Base-by-base conservation (phyloP, 768 basidiomycete genomes). In the Filobasidium wieringae region DNA sequence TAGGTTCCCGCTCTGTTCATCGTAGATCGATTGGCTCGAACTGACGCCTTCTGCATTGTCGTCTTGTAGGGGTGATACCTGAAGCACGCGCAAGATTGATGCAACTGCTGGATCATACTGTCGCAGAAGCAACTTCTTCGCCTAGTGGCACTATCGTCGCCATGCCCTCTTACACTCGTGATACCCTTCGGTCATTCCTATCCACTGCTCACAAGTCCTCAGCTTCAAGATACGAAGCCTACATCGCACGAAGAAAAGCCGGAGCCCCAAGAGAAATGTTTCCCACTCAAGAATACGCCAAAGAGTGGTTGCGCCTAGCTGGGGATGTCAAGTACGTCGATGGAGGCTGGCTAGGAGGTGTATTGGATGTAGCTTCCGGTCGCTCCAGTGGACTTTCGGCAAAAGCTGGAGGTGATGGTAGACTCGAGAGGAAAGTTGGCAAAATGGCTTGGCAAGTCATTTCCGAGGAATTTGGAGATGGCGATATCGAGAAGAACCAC, bases 401-500 rank as follows among this genome's bases (percentile, higher is more conserved):
- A 12, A 14, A 31, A 11, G 49, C 31, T 19, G 31, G 22, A 1
- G 24, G 31, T 31, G 33, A 52, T 6, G 56, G 56, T 7, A 37
- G 36, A 37, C 32, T 57, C 6, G 59, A 64, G 51, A 51, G 68
- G 30, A 34, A 43, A 39, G 63, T 61, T 11, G 64, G 60, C 17
- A 70, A 68, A 41, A 58, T 66, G 37, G 67, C 69, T 7, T 71
- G 67, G 67, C 69, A 71, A 43, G 67, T 71, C n/a, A 67, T 71
- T 24, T 60, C 59, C 12, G 69, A 71, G 50, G 69, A 71, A 53
- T 71, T 68, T 43, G 69, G 69, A 1, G 69, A 71, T 59, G 69
- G 69, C 15, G 69, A 71, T 64, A 33, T 68, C 19, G 53, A 59
- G 26, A 71, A 68, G 58, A 67, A 68, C 45, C 69, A 71, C 55